Conservation (phyloP, 345 rosid species). For the Cardamine chenopodiifolia region DNA sequence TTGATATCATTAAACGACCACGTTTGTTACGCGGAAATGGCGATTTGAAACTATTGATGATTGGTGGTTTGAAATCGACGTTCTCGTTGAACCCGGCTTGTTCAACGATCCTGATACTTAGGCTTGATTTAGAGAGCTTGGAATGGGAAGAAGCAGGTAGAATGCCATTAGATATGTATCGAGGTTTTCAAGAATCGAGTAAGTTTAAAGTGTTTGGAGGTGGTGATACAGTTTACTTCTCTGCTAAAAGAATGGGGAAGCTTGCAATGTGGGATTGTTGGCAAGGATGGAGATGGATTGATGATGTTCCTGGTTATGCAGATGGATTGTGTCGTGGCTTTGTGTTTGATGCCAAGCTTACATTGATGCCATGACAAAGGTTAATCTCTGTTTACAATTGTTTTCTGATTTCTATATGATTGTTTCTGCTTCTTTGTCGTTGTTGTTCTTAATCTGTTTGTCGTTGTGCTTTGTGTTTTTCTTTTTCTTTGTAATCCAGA, state of each 20-base stretch:
- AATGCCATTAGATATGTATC: constrained; percentile 83
- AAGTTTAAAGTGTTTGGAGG: constrained; percentile 93
- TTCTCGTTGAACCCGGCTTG: constrained; percentile 74
- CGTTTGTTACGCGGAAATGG: constrained; percentile 66
- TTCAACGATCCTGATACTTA: constrained; percentile 74
- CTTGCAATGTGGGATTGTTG: constrained; percentile 78
- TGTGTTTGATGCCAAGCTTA: constrained; percentile 65
- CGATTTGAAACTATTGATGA: constrained; percentile 61
- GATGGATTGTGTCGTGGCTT: constrained; percentile 83
- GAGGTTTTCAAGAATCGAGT: constrained; percentile 66
- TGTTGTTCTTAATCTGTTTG: neutral
- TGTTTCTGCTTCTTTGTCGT: constrained; percentile 23
- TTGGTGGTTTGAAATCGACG: constrained; percentile 80
- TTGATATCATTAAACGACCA: constrained; percentile 81
- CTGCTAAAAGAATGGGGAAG: constrained; percentile 69
- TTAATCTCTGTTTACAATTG: constrained; percentile 24
- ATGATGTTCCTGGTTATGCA: constrained; percentile 60
- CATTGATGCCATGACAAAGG: constrained; percentile 51
- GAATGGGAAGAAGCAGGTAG: constrained; percentile 94
- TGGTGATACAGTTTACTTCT: constrained; percentile 79
- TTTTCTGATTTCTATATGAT: constrained; percentile 24
- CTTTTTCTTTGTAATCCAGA: neutral
- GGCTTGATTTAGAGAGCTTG: constrained; percentile 72
- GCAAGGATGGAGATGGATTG: constrained; percentile 83
- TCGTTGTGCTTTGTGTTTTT: constrained; percentile 10